Evolutionary conservation across 1,284 basidiomycete species (phyloP).

Genomic region (Xanthoconium separans): DNA sequence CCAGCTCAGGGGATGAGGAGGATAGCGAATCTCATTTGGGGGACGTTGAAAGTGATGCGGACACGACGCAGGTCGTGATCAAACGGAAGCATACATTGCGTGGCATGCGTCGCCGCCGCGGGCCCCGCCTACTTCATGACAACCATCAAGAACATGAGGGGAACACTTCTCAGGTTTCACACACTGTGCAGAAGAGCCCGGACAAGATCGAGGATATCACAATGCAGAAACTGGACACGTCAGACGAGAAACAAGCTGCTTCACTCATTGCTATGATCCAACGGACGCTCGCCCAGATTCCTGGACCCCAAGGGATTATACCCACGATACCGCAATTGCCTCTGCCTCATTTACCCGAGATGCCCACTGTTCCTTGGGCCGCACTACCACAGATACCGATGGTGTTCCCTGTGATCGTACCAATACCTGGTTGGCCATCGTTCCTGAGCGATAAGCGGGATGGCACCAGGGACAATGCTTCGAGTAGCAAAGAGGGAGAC

Average conservation of each 20-base stretch:
- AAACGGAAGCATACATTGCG: constrained; percentile 34
- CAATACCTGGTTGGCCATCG: constrained; percentile 64
- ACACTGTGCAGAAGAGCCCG: constrained; percentile 18
- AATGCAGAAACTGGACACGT: constrained; percentile 20
- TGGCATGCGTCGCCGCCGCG: constrained; percentile 30
- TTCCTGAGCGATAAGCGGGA: constrained; percentile 53
- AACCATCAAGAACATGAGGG: constrained; percentile 22
- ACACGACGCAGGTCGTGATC: constrained; percentile 35
- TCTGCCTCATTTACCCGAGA: constrained; percentile 50
- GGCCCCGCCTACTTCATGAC: constrained; percentile 30
- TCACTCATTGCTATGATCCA: constrained; percentile 74
- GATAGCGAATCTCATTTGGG: constrained; percentile 70
- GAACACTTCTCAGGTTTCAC: constrained; percentile 11
- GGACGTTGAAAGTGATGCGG: constrained; percentile 68
- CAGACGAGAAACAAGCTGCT: constrained; percentile 65
- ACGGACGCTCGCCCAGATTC: constrained; percentile 69
- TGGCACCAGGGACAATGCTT: constrained; percentile 29
- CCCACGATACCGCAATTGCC: constrained; percentile 59
- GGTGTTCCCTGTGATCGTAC: constrained; percentile 77
- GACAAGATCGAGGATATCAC: constrained; percentile 25
- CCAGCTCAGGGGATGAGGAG: constrained; percentile 37
- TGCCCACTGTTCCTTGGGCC: constrained; percentile 63
- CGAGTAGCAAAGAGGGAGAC: constrained; percentile 35
- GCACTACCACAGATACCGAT: constrained; percentile 70
- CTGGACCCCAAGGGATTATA: constrained; percentile 54